Conservation (phyloP, 805 yeast genomes). For the Candida bentonensis region DNA sequence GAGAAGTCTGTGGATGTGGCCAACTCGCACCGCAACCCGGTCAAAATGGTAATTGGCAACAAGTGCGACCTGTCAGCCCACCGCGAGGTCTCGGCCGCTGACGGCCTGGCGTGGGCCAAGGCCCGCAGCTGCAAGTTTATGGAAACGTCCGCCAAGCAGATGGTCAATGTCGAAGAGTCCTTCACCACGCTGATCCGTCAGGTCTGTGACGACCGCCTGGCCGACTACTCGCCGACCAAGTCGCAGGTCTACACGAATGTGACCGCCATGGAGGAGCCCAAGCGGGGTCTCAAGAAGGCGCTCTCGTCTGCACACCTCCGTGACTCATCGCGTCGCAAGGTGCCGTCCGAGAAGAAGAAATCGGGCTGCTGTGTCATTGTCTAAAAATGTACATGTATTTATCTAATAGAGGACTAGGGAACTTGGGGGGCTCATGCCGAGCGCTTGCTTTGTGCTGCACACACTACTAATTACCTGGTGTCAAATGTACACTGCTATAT, state of each 20-base stretch:
- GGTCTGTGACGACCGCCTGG: constrained; percentile 25
- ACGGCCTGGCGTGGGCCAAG: constrained; percentile 43
- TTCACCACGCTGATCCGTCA: constrained; percentile 52
- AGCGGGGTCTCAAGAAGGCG: constrained; percentile 6
- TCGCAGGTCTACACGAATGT: background rate
- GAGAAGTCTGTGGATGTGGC: constrained; percentile 54
- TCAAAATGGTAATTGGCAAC: constrained; percentile 58
- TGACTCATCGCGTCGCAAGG: background rate
- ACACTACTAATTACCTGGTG: too few relatives aligned
- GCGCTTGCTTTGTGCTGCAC: too few relatives aligned
- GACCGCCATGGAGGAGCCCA: constrained; percentile 1
- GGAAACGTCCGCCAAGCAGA: constrained; percentile 82
- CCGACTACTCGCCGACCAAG: constrained; percentile 2
- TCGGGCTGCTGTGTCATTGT: constrained; percentile 6
- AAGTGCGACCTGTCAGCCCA: constrained; percentile 47
- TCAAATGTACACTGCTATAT: too few relatives aligned
- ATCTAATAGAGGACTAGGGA: too few relatives aligned
- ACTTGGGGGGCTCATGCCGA: too few relatives aligned
- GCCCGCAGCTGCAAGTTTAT: constrained; percentile 55
- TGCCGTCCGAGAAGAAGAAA: background rate
- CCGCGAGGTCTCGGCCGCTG: constrained; percentile 41
- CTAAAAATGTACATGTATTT: background rate
- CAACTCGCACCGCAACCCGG: constrained; percentile 45
- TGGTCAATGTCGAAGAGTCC: constrained; percentile 70
- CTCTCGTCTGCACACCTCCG: constrained; percentile 9